A percentile compares a stretch with the other conserved stretches of the same genome.
phyloP scores from a whole-genome alignment of 2,329 filamentous ascomycete species.

The Apiospora marii region DNA sequence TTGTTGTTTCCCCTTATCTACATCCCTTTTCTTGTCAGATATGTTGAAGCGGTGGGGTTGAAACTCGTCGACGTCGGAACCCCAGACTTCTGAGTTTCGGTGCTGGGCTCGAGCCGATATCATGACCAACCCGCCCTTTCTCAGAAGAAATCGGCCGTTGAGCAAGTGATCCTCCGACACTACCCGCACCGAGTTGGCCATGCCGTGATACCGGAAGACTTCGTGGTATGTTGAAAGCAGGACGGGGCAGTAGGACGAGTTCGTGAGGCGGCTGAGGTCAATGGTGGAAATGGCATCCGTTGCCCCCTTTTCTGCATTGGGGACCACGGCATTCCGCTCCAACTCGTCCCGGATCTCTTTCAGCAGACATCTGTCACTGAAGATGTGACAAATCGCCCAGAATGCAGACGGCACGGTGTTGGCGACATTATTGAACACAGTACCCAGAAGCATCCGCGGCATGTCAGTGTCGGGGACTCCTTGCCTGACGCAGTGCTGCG shows the following conservation, averaged over 20 bases:
- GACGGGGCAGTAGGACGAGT: neutral
- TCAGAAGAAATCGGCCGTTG: neutral
- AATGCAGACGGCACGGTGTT: no score
- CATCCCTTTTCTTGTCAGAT: no score
- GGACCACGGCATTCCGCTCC: neutral
- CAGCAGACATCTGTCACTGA: neutral
- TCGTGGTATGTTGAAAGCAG: neutral
- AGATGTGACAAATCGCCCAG: neutral
- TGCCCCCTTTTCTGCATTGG: no score
- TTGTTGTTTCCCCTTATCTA: no score
- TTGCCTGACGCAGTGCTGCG: no score
- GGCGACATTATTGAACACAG: no score
- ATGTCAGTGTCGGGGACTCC: no score
- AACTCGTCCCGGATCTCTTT: neutral
- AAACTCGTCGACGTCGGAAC: neutral
- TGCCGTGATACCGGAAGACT: neutral
- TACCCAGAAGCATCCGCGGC: no score
- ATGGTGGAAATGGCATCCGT: neutral
- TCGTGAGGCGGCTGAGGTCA: neutral
- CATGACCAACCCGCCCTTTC: neutral
- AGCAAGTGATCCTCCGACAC: neutral
- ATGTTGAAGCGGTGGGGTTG: no score
- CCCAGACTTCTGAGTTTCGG: neutral
- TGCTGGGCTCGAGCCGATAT: neutral
- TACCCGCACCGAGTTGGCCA: neutral